Percentiles rank a stretch among this genome's conserved stretches.
Evolutionary conservation across 2,329 filamentous ascomycete species (phyloP).

Genomic region (Fusarium sp.): DNA sequence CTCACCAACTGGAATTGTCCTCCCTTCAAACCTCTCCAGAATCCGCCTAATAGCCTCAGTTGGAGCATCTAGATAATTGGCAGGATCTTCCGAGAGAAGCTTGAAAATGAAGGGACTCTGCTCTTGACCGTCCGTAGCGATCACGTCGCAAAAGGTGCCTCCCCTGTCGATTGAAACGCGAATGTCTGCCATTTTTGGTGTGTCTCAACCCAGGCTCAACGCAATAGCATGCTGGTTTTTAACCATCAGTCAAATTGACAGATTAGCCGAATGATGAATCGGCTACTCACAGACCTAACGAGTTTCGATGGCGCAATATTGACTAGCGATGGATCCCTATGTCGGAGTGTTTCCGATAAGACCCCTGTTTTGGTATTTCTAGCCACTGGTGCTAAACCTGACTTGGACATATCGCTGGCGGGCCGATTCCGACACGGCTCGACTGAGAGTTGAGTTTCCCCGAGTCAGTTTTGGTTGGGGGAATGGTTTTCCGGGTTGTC

Average conservation of each 20-base stretch:
- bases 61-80: conserved; percentile 77
- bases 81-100: conserved; percentile 77
- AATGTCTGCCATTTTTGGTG: conserved; percentile 33
- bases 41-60: conserved; percentile 77
- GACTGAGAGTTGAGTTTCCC: neutral
- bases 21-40: conserved; percentile 66
- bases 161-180: conserved; percentile 64
- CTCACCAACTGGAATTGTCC: conserved; percentile 59
- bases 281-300: neutral
- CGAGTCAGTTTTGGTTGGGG: neutral
- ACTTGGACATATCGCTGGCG: neutral
- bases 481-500: neutral
- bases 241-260: neutral
- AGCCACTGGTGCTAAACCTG: neutral
- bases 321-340: neutral
- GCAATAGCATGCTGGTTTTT: neutral
- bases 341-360: neutral
- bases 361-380: neutral
- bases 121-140: conserved; percentile 68
- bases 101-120: conserved; percentile 78
- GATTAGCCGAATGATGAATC: neutral
- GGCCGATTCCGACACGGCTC: neutral
- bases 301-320: neutral
- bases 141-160: conserved; percentile 81
- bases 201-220: neutral